phyloP scores from a whole-genome alignment of 1,139 yeast genomes.

The Blastobotrys raffinosifermentans region DNA sequence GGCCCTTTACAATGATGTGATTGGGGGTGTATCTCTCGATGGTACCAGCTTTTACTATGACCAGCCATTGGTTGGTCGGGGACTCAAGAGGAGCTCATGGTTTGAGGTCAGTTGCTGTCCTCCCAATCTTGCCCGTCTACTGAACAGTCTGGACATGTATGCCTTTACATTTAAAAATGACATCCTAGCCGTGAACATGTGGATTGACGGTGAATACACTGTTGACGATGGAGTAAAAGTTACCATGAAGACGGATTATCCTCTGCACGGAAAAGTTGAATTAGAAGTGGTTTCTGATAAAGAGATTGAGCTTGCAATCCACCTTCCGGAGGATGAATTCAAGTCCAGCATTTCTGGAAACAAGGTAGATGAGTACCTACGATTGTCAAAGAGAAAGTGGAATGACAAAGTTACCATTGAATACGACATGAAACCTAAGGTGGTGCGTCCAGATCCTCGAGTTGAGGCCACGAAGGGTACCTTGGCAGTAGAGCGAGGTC shows the following conservation, averaged over 20 bases:
- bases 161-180: conserved; percentile 3
- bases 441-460: conserved; percentile 4
- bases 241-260: conserved; percentile 4
- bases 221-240: conserved; percentile 3
- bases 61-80: conserved; percentile 21
- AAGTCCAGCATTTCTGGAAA: background rate
- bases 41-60: conserved; percentile 10
- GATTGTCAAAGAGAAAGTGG: conserved; percentile 6
- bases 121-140: conserved; percentile 21
- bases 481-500: conserved; percentile 11
- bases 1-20: conserved; percentile 7
- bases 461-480: conserved; percentile 5
- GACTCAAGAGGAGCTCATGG: conserved; percentile 23
- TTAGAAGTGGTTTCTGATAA: conserved; percentile 1
- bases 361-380: conserved; percentile 5
- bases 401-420: conserved; percentile 4
- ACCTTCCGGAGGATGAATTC: conserved; percentile 2
- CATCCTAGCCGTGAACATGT: conserved; percentile 5
- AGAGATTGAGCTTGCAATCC: conserved; percentile 3
- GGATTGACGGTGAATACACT: conserved; percentile 9
- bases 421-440: conserved; percentile 4
- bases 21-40: conserved; percentile 10
- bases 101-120: conserved; percentile 28
- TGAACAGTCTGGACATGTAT: conserved; percentile 8
- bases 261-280: conserved; percentile 2